Evolutionary conservation across 257 asterid genomes (phyloP).

Genomic region (Solanum arcanum): DNA sequence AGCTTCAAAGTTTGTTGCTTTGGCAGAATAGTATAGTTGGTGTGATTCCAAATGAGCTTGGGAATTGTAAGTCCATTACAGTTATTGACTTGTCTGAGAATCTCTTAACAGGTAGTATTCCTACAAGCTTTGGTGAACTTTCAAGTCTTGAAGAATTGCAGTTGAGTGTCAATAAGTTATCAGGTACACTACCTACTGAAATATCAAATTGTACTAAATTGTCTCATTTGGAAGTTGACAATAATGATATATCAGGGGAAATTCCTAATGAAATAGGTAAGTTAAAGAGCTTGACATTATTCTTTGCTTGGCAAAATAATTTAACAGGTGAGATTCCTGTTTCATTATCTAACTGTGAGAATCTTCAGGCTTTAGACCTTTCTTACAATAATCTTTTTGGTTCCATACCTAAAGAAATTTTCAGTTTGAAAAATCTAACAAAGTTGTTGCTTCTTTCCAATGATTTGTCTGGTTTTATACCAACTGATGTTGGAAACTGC

Average conservation of each 20-base stretch:
- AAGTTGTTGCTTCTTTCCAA: constrained; percentile 67
- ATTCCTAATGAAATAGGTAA: constrained; percentile 62
- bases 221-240: constrained; percentile 85
- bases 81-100: constrained; percentile 75
- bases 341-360: constrained; percentile 47
- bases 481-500: constrained; percentile 80
- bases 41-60: constrained; percentile 56
- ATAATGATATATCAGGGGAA: constrained; percentile 63
- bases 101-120: constrained; percentile 58
- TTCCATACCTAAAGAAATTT: constrained; percentile 53
- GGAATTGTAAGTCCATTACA: constrained; percentile 44
- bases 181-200: constrained; percentile 75
- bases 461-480: constrained; percentile 68
- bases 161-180: constrained; percentile 67
- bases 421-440: constrained; percentile 52
- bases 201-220: constrained; percentile 50
- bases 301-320: constrained; percentile 91
- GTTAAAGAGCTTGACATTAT: constrained; percentile 41
- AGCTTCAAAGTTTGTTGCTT: constrained; percentile 47
- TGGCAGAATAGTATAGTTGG: constrained; percentile 89
- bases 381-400: constrained; percentile 79
- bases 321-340: constrained; percentile 74
- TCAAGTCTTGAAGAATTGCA: constrained; percentile 58
- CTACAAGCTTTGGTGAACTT: constrained; percentile 53
- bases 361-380: constrained; percentile 81